Conservation (phyloP, 345 rosid species). For the Dipteronia dyeriana region DNA sequence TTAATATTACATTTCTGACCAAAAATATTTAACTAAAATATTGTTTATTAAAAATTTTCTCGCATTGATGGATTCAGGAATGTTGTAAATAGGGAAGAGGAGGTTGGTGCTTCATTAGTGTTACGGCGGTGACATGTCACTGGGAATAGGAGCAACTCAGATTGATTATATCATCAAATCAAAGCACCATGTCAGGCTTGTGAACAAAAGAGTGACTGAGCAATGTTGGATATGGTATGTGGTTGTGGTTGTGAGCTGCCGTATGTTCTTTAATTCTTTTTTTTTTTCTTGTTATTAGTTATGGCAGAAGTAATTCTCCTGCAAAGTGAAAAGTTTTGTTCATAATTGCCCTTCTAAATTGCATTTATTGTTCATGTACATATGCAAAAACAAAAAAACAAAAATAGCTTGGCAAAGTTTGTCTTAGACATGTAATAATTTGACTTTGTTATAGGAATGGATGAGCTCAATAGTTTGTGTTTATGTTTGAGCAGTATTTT, state of each 20-base stretch:
- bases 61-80: constrained; percentile 19
- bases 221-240: constrained; percentile 11
- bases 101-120: constrained; percentile 19
- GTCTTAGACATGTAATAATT: constrained; percentile 8
- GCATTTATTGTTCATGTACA: constrained; percentile 1
- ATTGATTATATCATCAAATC: neutral
- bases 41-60: neutral
- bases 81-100: constrained; percentile 22
- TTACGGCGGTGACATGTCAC: neutral
- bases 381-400: neutral
- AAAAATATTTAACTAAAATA: neutral
- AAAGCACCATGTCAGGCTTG: constrained; percentile 17
- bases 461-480: neutral
- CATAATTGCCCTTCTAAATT: constrained; percentile 15
- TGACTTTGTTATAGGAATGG: neutral
- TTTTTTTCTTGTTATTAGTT: neutral
- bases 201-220: neutral
- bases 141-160: neutral
- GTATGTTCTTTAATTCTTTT: constrained; percentile 1
- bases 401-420: neutral
- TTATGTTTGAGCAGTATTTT: neutral
- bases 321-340: constrained; percentile 11
- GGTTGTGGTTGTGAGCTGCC: neutral
- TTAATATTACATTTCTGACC: neutral
- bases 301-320: neutral